Percentiles rank a stretch among this genome's conserved stretches.
phyloP scores from a whole-genome alignment of 192 early-diverging fungal species.

The Pecoramyces ruminantium region DNA sequence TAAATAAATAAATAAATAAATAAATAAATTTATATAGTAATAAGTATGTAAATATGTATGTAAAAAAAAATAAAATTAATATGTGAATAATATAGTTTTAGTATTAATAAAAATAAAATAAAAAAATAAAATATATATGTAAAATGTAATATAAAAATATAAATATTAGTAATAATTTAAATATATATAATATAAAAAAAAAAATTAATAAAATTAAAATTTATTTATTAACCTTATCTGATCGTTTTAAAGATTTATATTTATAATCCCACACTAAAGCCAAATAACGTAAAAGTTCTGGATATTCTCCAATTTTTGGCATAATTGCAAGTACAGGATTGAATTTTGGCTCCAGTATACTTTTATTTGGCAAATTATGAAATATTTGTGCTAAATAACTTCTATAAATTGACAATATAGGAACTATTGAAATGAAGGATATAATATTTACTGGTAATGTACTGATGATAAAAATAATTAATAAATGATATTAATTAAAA shows the following conservation, averaged over 20 bases:
- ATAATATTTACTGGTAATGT: constrained; percentile 20
- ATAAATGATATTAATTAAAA: background rate
- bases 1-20: no score
- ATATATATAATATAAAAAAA: background rate
- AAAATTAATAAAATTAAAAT: background rate
- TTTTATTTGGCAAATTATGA: constrained; percentile 3
- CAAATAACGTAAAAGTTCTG: constrained; percentile 19
- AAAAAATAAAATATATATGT: no score
- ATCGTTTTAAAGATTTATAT: constrained; percentile 3
- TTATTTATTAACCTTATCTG: constrained; percentile 7
- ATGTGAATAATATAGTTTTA: no score
- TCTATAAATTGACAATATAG: constrained; percentile 20
- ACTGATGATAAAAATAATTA: constrained; percentile 2
- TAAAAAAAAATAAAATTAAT: no score
- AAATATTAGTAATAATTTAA: no score
- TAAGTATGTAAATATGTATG: no score
- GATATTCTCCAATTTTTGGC: constrained; percentile 14
- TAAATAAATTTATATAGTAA: no score
- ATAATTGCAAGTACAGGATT: constrained; percentile 18
- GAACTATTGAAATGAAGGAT: constrained; percentile 11
- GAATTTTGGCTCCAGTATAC: background rate
- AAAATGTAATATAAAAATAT: no score
- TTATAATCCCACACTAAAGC: constrained; percentile 18
- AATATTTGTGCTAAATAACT: constrained; percentile 17
- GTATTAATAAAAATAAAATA: no score